Evolutionary conservation across 495 filamentous ascomycete genomes (phyloP).

Genomic region (Immersiella caudata): DNA sequence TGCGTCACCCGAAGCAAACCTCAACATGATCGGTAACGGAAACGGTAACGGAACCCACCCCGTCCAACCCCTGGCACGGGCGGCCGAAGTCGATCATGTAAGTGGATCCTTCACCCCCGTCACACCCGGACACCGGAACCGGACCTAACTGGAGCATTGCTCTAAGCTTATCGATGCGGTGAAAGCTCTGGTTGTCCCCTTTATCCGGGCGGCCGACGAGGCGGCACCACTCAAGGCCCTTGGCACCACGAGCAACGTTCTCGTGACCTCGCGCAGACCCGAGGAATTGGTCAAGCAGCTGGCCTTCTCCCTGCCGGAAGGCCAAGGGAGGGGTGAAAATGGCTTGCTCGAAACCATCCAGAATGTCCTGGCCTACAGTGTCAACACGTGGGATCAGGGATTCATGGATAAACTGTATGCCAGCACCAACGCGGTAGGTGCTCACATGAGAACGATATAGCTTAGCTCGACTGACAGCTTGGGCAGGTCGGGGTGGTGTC

Average conservation of each 20-base stretch:
- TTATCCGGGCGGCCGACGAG: slow-evolving; percentile 75
- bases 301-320: slow-evolving; percentile 64
- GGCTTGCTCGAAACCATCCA: slow-evolving; percentile 68
- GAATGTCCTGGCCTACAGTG: slow-evolving; percentile 74
- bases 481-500: slow-evolving; percentile 74
- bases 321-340: slow-evolving; percentile 65
- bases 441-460: neutral
- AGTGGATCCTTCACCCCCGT: slow-evolving; percentile 26
- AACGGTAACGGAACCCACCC: slow-evolving; percentile 24
- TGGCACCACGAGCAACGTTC: slow-evolving; percentile 52
- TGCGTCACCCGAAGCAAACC: neutral
- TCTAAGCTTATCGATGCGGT: slow-evolving; percentile 71
- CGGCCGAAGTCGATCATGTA: slow-evolving; percentile 50
- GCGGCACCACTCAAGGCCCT: slow-evolving; percentile 54
- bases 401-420: slow-evolving; percentile 94
- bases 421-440: slow-evolving; percentile 73
- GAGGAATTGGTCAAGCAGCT: slow-evolving; percentile 68
- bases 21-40: slow-evolving; percentile 10
- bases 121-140: neutral
- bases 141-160: neutral
- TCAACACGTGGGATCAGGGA: slow-evolving; percentile 96
- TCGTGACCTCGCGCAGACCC: slow-evolving; percentile 73
- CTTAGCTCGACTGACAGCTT: neutral
- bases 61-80: slow-evolving; percentile 33
- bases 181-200: slow-evolving; percentile 74